Evolutionary conservation across 2,329 filamentous ascomycete species (phyloP).

Genomic region (Aspergillus ustus): DNA sequence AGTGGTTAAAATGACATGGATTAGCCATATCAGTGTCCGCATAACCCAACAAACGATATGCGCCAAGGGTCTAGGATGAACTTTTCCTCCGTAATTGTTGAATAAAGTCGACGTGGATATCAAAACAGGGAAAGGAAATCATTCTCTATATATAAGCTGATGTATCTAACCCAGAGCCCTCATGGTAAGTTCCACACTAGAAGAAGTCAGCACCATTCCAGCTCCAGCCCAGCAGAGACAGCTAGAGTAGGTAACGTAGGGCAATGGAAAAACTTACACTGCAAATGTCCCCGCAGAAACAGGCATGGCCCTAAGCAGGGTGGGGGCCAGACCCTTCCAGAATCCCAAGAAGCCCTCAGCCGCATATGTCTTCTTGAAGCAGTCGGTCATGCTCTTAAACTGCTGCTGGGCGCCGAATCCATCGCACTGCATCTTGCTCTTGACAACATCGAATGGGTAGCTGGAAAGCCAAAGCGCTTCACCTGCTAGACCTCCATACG

Average conservation of each 20-base stretch:
- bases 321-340: conserved; percentile 93
- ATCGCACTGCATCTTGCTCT: conserved; percentile 99
- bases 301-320: conserved; percentile 91
- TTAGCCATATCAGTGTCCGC: not conserved
- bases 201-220: conserved; percentile 17
- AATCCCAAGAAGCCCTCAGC: conserved; percentile 81
- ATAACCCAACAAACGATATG: not conserved
- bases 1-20: conserved; percentile 1
- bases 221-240: not conserved
- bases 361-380: conserved; percentile 80
- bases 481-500: conserved; percentile 91
- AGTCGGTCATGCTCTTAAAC: conserved; percentile 84
- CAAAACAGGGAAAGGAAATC: conserved; percentile 10
- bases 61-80: conserved; percentile 2
- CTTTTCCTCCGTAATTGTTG: conserved; percentile 12
- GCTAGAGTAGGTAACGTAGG: not conserved
- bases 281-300: conserved; percentile 98
- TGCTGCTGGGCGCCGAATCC: conserved; percentile 74
- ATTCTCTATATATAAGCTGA: not conserved
- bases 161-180: conserved; percentile 46
- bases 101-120: conserved; percentile 12
- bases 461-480: conserved; percentile 92
- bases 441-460: conserved; percentile 96
- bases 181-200: conserved; percentile 53
- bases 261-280: conserved; percentile 56